Evolutionary conservation across 2,329 filamentous ascomycete species (phyloP).

Genomic region (Aspergillus neoniger): DNA sequence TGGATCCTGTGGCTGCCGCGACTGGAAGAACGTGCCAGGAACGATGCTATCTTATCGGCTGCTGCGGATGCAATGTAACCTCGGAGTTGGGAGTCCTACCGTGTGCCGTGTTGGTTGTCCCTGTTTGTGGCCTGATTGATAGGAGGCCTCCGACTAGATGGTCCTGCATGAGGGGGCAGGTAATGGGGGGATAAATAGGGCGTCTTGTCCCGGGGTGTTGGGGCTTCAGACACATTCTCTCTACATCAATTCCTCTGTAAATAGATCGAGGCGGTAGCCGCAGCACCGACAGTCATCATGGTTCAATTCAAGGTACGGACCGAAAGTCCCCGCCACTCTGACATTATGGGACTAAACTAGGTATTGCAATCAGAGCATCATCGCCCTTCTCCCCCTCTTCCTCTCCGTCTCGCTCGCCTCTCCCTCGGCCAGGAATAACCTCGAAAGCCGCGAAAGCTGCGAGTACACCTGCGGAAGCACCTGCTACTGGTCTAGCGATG

Average conservation of each 20-base stretch:
- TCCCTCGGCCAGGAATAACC: slow-evolving; percentile 23
- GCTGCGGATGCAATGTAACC: slow-evolving; percentile 6
- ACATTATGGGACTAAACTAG: neutral
- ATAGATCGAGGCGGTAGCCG: neutral
- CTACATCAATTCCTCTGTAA: neutral
- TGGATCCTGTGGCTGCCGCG: neutral
- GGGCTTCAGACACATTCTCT: neutral
- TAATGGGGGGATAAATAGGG: neutral
- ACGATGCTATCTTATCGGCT: slow-evolving; percentile 1
- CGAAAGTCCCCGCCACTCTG: too few relatives aligned
- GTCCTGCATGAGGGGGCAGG: neutral
- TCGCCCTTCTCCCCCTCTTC: slow-evolving; percentile 22
- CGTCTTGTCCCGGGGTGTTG: neutral
- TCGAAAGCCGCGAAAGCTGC: slow-evolving; percentile 45
- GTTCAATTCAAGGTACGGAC: slow-evolving; percentile 5
- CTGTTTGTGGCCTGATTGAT: neutral
- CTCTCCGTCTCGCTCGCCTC: slow-evolving; percentile 27
- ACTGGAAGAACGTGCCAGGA: slow-evolving; percentile 4
- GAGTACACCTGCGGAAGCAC: slow-evolving; percentile 56
- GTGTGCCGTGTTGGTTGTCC: neutral
- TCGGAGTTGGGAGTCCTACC: neutral
- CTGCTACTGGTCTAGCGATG: slow-evolving; percentile 54
- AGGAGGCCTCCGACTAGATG: neutral
- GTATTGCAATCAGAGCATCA: slow-evolving; percentile 6
- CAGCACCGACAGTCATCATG: neutral